phyloP scores from a whole-genome alignment of 306 rosid species.

The Begonia fuchsioides region DNA sequence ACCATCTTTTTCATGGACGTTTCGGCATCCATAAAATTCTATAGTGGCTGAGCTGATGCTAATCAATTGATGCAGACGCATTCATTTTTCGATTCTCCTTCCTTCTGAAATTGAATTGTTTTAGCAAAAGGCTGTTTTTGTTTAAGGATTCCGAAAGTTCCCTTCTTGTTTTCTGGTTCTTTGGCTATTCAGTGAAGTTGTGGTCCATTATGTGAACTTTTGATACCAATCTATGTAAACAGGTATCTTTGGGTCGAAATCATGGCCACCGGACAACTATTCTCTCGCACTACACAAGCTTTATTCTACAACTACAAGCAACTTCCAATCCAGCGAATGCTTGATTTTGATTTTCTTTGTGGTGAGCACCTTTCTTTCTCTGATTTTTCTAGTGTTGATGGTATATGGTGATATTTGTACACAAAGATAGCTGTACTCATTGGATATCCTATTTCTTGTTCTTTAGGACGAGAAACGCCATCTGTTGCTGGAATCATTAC shows the following conservation, averaged over 20 bases:
- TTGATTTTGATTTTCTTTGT: constrained; percentile 97
- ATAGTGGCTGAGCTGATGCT: too few species aligned
- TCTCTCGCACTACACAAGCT: constrained; percentile 85
- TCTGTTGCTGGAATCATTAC: constrained; percentile 97
- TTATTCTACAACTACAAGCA: constrained; percentile 96
- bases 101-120: too few species aligned
- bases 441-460: constrained; percentile 9
- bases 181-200: background rate
- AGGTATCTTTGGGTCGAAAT: constrained; percentile 28
- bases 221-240: constrained; percentile 2
- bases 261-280: constrained; percentile 95
- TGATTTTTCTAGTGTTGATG: background rate
- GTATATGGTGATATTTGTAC: background rate
- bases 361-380: constrained; percentile 29
- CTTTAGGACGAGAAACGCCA: constrained; percentile 84
- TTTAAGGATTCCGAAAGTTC: too few species aligned
- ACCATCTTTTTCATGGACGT: background rate
- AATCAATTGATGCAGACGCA: too few species aligned
- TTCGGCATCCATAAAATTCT: too few species aligned
- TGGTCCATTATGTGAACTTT: background rate
- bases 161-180: background rate
- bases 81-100: too few species aligned
- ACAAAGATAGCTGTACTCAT: constrained; percentile 1
- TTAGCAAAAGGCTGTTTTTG: too few species aligned
- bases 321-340: constrained; percentile 96